phyloP scores from a whole-genome alignment of 345 rosid genomes.

The Chamaenerion angustifolium region DNA sequence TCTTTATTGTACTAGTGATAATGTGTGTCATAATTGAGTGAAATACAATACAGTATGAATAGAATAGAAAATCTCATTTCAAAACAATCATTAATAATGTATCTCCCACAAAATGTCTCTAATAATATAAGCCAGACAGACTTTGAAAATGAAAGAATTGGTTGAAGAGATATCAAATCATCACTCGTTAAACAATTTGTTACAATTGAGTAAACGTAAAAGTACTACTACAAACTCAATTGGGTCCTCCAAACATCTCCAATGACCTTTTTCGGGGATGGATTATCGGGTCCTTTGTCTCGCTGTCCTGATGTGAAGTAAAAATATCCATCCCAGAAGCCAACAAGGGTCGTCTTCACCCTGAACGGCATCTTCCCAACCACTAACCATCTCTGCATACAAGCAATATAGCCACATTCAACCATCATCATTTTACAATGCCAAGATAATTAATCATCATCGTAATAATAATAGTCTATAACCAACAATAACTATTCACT shows the following conservation, averaged over 20 bases:
- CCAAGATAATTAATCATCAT: too few species aligned
- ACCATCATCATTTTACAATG: too few species aligned
- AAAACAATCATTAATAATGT: too few species aligned
- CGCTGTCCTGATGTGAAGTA: conserved; percentile 96
- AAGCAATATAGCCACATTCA: not conserved
- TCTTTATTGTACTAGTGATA: too few species aligned
- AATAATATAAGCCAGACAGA: too few species aligned
- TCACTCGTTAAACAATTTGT: conserved; percentile 10
- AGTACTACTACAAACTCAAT: conserved; percentile 27
- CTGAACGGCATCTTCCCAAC: conserved; percentile 83
- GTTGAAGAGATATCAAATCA: not conserved
- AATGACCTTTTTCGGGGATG: conserved; percentile 66
- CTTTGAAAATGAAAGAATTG: not conserved
- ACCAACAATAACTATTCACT: too few species aligned
- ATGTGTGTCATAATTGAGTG: too few species aligned
- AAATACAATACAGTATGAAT: too few species aligned
- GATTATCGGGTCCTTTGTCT: conserved; percentile 78
- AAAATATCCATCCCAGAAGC: conserved; percentile 70
- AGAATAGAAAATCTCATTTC: too few species aligned
- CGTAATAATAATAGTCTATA: too few species aligned
- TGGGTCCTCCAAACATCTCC: conserved; percentile 92
- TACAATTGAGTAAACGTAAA: not conserved
- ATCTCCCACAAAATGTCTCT: too few species aligned
- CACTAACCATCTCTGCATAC: conserved; percentile 71
- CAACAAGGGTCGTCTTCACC: conserved; percentile 83